A percentile compares a stretch with the other conserved stretches of the same genome.
Conservation (phyloP, 83 land plant species). For the Thuja plicata region DNA sequence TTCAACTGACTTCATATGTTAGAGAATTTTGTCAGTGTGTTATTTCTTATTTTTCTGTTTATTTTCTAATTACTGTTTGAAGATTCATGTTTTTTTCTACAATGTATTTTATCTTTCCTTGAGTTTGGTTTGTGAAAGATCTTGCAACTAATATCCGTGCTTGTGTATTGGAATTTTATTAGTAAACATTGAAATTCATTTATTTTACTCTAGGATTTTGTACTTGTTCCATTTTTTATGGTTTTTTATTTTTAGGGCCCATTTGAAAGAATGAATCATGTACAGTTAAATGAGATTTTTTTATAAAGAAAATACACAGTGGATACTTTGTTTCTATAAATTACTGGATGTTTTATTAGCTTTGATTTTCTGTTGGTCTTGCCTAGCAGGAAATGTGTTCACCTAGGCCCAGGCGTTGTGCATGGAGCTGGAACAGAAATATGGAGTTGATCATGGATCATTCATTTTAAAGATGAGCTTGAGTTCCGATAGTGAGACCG, state of each 20-base stretch:
- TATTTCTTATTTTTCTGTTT: background rate
- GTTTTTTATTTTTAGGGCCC: background rate
- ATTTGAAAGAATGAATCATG: background rate
- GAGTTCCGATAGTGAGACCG: slow-evolving; percentile 13
- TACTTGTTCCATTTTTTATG: background rate
- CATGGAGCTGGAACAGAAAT: slow-evolving; percentile 4
- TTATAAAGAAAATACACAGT: background rate
- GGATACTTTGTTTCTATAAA: background rate
- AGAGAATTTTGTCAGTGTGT: background rate
- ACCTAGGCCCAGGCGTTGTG: background rate
- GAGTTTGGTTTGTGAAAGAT: background rate
- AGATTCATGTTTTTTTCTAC: background rate
- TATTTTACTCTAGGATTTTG: background rate
- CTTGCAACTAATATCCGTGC: background rate
- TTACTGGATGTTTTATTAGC: too few species aligned
- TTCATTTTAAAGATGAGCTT: slow-evolving; percentile 9
- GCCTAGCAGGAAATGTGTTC: background rate
- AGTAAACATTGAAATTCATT: background rate
- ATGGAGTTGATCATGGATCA: background rate
- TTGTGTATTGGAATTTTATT: background rate
- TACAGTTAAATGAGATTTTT: background rate
- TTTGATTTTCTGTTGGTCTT: background rate
- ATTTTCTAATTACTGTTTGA: background rate
- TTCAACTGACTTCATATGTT: background rate
- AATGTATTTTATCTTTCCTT: background rate